phyloP scores from a whole-genome alignment of 345 rosid genomes.

The Limnanthes douglasii region DNA sequence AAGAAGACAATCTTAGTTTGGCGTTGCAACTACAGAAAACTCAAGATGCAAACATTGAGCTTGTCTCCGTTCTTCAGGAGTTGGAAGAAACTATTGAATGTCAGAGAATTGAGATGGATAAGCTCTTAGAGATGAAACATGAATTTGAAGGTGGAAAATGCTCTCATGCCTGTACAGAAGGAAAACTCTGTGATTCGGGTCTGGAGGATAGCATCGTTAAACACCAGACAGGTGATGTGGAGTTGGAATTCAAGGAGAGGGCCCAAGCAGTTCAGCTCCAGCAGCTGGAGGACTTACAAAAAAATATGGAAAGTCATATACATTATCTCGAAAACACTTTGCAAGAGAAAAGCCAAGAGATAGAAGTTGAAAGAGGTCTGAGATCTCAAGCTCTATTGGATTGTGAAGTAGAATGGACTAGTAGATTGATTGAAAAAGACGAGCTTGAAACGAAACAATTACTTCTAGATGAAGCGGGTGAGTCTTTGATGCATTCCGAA shows the following conservation, averaged over 20 bases:
- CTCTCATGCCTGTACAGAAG: too few species aligned
- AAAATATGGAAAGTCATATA: conserved; percentile 17
- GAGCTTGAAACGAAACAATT: too few species aligned
- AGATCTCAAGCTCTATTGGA: conserved; percentile 13
- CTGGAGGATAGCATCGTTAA: conserved; percentile 6
- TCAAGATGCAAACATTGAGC: conserved; percentile 58
- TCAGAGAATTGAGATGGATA: too few species aligned
- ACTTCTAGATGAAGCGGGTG: too few species aligned
- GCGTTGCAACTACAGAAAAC: conserved; percentile 39
- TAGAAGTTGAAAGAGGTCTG: conserved; percentile 14
- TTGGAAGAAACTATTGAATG: too few species aligned
- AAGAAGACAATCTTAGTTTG: conserved; percentile 35
- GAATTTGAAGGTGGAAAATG: conserved; percentile 6
- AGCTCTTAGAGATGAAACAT: conserved; percentile 12
- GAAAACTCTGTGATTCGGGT: too few species aligned
- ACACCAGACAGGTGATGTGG: conserved; percentile 5
- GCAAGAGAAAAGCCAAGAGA: conserved; percentile 22
- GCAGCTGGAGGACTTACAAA: conserved; percentile 17
- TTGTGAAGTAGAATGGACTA: conserved; percentile 22
- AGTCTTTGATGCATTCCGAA: too few species aligned
- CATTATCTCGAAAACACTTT: conserved; percentile 16
- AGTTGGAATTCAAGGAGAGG: too few species aligned
- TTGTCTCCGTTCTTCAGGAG: too few species aligned
- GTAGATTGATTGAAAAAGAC: conserved; percentile 22
- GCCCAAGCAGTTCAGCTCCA: too few species aligned